These are phyloP conservation scores for Digitaria exilis DNA, from an alignment of 202 grass and related monocot genomes.

Conservation along the genomic window DNA sequence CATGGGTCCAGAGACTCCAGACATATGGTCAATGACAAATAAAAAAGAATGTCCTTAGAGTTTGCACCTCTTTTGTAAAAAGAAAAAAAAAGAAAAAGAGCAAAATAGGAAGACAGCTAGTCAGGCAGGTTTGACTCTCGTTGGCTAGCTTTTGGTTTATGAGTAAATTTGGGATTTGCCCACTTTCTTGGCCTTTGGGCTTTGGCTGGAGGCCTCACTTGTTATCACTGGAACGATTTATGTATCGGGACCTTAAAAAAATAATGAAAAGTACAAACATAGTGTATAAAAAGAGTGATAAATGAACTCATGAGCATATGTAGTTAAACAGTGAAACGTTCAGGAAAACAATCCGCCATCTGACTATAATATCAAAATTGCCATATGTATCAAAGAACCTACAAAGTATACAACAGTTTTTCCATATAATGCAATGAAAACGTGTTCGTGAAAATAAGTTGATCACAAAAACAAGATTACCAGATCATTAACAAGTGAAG, in stretches of 20 bases:
- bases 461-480: slow-evolving; percentile 39
- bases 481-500: slow-evolving; percentile 82
- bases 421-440: neutral
- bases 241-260: neutral
- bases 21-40: neutral
- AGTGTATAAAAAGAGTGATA: neutral
- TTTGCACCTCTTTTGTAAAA: neutral
- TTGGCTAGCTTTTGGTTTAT: neutral
- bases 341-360: neutral
- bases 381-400: neutral
- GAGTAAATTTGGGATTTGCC: neutral
- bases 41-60: neutral
- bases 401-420: neutral
- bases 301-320: neutral
- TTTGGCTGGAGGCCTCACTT: neutral
- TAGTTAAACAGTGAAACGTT: slow-evolving; percentile 12
- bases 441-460: neutral
- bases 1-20: neutral
- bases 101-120: neutral
- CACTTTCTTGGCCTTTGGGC: neutral
- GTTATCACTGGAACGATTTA: neutral
- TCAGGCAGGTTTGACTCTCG: too few species aligned
- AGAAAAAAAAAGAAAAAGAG: neutral
- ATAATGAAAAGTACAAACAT: neutral
- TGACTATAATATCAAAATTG: neutral